Conservation (phyloP, 1,284 basidiomycete genomes). For the Earliella scabrosa region DNA sequence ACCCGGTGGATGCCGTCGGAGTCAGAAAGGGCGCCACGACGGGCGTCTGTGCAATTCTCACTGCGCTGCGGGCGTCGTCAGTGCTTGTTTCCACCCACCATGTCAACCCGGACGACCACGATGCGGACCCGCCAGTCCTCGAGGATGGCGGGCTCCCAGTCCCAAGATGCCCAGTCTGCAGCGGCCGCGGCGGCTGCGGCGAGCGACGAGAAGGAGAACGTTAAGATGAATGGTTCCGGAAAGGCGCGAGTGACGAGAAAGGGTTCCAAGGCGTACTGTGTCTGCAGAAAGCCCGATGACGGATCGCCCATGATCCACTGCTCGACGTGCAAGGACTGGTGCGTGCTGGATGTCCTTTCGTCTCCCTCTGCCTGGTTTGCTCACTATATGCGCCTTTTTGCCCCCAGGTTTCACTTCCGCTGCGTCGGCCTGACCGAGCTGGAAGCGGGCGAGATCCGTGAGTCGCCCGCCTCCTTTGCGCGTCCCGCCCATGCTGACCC, state of each 20-base stretch:
- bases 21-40: slow-evolving; percentile 3
- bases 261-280: slow-evolving; percentile 49
- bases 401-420: slow-evolving; percentile 72
- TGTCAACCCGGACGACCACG: slow-evolving; percentile 49
- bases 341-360: slow-evolving; percentile 32
- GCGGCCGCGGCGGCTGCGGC: too few species aligned
- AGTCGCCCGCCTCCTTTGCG: slow-evolving; percentile 20
- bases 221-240: slow-evolving; percentile 19
- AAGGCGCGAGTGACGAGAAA: slow-evolving; percentile 27
- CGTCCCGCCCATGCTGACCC: too few species aligned
- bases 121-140: slow-evolving; percentile 14
- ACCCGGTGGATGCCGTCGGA: slow-evolving; percentile 6
- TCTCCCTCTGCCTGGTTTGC: background rate
- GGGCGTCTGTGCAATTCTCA: background rate
- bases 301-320: slow-evolving; percentile 84
- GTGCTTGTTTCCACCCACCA: slow-evolving; percentile 26
- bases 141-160: background rate
- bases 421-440: slow-evolving; percentile 64
- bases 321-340: slow-evolving; percentile 77
- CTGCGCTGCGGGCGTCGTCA: background rate
- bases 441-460: slow-evolving; percentile 77
- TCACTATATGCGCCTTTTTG: background rate
- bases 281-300: slow-evolving; percentile 69
- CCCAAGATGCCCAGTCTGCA: background rate
- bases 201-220: slow-evolving; percentile 23